Conservation (phyloP, 202 grass and related monocot species). For the Brachypodium distachyon region DNA sequence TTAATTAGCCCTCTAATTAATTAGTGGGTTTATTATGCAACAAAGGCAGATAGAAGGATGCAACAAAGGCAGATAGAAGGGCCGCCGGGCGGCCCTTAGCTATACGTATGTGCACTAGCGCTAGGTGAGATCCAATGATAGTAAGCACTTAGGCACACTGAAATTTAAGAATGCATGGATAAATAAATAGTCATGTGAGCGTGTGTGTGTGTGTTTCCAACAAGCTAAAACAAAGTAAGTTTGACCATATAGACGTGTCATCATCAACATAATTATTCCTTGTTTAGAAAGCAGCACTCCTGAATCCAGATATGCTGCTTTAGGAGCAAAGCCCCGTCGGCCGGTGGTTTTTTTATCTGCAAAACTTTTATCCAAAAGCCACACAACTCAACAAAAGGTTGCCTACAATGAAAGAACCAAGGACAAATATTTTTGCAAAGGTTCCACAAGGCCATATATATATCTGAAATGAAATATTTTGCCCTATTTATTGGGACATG, state of each 20-base stretch:
- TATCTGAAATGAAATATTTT: not conserved
- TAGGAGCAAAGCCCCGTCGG: slow-evolving; percentile 7
- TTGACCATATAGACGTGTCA: slow-evolving; percentile 20
- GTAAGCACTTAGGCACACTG: not conserved
- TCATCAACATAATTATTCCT: slow-evolving; percentile 41
- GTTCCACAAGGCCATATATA: not conserved
- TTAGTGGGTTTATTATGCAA: not conserved
- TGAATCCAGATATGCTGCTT: slow-evolving; percentile 14
- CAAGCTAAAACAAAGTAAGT: slow-evolving; percentile 4
- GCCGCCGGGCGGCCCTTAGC: not conserved
- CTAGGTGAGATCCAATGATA: not conserved
- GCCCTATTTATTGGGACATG: not conserved
- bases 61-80: not conserved
- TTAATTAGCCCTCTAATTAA: too few relatives aligned
- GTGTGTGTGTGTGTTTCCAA: slow-evolving; percentile 22
- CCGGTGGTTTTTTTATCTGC: not conserved
- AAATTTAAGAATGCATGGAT: not conserved
- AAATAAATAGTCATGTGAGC: too few relatives aligned
- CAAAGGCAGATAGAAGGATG: not conserved
- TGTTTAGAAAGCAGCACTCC: slow-evolving; percentile 31
- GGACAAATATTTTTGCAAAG: not conserved
- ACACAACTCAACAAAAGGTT: not conserved
- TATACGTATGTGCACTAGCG: slow-evolving; percentile 2
- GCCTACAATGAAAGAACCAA: not conserved
- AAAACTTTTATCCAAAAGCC: slow-evolving; percentile 13